Evolutionary conservation across 2,329 filamentous ascomycete species (phyloP).

Genomic region (Phaeoacremonium minimum): DNA sequence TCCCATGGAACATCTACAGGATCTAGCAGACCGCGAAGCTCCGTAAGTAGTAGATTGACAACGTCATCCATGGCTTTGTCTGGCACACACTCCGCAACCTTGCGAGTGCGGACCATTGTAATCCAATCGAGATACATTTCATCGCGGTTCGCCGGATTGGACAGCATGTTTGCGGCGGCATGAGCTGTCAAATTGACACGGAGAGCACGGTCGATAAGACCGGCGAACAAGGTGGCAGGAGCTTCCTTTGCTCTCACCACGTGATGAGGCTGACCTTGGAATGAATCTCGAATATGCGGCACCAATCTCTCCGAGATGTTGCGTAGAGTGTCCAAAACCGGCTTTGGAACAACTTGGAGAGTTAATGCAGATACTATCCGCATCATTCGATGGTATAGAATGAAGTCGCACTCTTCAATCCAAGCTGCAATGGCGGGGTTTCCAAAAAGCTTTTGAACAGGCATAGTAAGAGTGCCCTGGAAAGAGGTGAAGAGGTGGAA

Average conservation of each 20-base stretch:
- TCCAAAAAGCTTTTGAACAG: slow-evolving; percentile 87
- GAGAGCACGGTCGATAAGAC: slow-evolving; percentile 78
- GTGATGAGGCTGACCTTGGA: slow-evolving; percentile 79
- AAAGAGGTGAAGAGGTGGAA: slow-evolving; percentile 94
- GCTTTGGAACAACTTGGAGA: slow-evolving; percentile 83
- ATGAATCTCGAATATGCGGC: slow-evolving; percentile 76
- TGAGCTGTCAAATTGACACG: slow-evolving; percentile 92
- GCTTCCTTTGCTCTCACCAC: slow-evolving; percentile 83
- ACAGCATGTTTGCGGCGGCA: slow-evolving; percentile 88
- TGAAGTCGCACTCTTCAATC: slow-evolving; percentile 94
- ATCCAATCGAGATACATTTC: slow-evolving; percentile 96
- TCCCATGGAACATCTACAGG: slow-evolving; percentile 64
- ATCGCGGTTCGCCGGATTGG: slow-evolving; percentile 81
- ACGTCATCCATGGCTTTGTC: slow-evolving; percentile 63
- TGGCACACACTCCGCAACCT: slow-evolving; percentile 60
- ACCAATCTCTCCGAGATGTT: slow-evolving; percentile 82
- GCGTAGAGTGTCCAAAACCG: slow-evolving; percentile 80
- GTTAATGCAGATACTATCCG: slow-evolving; percentile 84
- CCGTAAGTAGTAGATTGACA: slow-evolving; percentile 56
- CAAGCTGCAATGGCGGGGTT: slow-evolving; percentile 79
- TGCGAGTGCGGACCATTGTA: slow-evolving; percentile 57
- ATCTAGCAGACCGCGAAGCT: slow-evolving; percentile 67
- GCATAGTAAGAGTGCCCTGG: slow-evolving; percentile 92
- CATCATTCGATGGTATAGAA: slow-evolving; percentile 97
- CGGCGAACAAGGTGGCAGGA: slow-evolving; percentile 84